Conservation (phyloP, 345 rosid genomes). For the Citrus cavaleriei region DNA sequence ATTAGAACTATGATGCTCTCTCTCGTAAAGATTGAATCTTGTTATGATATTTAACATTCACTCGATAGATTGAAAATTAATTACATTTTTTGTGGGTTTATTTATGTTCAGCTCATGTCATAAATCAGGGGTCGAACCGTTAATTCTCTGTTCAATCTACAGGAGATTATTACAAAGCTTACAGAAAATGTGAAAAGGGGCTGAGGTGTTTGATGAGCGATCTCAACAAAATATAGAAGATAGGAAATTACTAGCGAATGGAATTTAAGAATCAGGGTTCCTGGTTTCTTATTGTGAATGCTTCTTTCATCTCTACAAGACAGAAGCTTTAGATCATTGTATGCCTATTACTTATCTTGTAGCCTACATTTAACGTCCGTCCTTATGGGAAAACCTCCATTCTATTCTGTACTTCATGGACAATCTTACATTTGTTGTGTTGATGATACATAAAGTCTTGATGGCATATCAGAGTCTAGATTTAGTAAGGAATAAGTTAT, state of each 20-base stretch:
- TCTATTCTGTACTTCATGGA: background rate
- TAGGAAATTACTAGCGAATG: background rate
- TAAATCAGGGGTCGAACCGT: background rate
- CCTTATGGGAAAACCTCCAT: background rate
- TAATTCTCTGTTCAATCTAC: background rate
- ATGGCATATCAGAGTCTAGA: background rate
- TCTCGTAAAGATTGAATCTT: background rate
- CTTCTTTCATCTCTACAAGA: background rate
- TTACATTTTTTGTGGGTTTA: too few species aligned
- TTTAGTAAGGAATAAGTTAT: background rate
- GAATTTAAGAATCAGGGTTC: background rate
- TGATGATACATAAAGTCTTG: background rate
- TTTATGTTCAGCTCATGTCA: background rate
- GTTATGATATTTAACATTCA: too few species aligned
- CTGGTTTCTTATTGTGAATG: background rate
- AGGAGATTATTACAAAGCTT: background rate
- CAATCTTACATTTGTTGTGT: too few species aligned
- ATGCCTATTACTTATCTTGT: background rate
- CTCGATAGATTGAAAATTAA: too few species aligned
- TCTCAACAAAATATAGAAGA: background rate
- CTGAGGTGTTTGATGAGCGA: background rate
- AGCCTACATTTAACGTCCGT: background rate
- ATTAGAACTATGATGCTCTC: background rate
- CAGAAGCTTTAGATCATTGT: background rate
- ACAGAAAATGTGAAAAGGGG: background rate